Conservation (phyloP, 106 monocot species). For the Acorus gramineus region DNA sequence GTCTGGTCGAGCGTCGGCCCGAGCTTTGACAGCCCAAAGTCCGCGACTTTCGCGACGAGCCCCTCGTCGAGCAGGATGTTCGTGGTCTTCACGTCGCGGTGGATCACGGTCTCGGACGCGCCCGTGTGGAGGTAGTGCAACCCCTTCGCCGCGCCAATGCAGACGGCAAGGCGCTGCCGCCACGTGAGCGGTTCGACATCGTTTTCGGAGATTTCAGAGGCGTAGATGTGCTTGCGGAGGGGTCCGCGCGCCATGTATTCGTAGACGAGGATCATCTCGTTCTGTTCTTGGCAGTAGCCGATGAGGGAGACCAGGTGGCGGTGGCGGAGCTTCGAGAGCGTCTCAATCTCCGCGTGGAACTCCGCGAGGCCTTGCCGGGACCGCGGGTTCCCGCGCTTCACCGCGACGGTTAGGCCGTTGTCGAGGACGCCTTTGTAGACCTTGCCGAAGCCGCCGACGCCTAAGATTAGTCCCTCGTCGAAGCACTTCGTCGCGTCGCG, state of each 20-base stretch:
- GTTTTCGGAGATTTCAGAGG: conserved; percentile 1
- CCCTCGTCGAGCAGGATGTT: conserved; percentile 64
- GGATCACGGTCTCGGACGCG: conserved; percentile 46
- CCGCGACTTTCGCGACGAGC: conserved; percentile 54
- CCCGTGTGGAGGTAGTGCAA: conserved; percentile 71
- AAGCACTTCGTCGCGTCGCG: conserved; percentile 55
- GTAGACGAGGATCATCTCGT: conserved; percentile 73
- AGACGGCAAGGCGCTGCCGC: conserved; percentile 58
- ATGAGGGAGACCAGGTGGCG: conserved; percentile 73
- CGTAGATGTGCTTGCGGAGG: conserved; percentile 60
- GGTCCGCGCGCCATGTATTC: conserved; percentile 77
- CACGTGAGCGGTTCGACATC: conserved; percentile 44
- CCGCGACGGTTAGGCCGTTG: conserved; percentile 43
- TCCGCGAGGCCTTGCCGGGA: conserved; percentile 67
- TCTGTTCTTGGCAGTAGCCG: conserved; percentile 63
- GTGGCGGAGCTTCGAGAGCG: conserved; percentile 69
- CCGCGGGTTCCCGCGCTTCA: conserved; percentile 59
- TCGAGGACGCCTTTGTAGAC: conserved; percentile 64
- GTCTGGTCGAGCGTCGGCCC: conserved; percentile 48
- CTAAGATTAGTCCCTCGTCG: conserved; percentile 52
- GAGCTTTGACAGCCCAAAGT: conserved; percentile 54
- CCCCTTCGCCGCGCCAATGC: conserved; percentile 60
- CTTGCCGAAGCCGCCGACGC: conserved; percentile 70
- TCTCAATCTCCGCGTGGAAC: conserved; percentile 71
- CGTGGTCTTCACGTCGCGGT: conserved; percentile 61